Percentiles rank a stretch among this genome's conserved stretches.
These are phyloP conservation scores for Blastocystis sp. DNA, from an alignment of 352 stramenopile genomes.

Conservation along the genomic window DNA sequence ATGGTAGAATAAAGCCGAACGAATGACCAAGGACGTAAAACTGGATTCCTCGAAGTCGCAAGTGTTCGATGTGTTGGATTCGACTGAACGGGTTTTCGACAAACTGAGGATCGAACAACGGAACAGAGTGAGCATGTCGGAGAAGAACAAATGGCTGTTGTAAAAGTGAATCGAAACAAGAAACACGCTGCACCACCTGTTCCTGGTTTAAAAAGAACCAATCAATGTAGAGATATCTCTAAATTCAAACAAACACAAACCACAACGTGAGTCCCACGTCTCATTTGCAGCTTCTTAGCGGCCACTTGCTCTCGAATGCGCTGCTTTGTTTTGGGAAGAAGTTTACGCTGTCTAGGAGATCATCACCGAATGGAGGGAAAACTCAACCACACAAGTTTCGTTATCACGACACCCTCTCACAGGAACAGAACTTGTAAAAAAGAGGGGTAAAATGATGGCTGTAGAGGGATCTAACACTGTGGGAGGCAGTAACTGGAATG, in stretches of 20 bases:
- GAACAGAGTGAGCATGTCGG: background rate
- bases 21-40: background rate
- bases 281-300: background rate
- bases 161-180: slow-evolving; percentile 33
- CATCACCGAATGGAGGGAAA: background rate
- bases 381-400: background rate
- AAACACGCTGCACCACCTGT: background rate
- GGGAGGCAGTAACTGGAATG: background rate
- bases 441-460: background rate
- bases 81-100: background rate
- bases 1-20: background rate
- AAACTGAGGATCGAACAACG: background rate
- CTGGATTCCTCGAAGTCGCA: background rate
- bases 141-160: slow-evolving; percentile 2
- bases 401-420: background rate
- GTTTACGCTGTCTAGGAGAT: background rate
- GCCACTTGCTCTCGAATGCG: background rate
- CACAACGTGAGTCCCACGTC: background rate
- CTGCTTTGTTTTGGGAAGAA: background rate
- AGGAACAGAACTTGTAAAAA: background rate
- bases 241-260: background rate
- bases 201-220: background rate
- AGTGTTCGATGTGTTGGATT: slow-evolving; percentile 1
- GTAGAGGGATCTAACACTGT: background rate
- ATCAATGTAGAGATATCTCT: slow-evolving; percentile 13